Percentiles rank a stretch among this genome's conserved stretches.
Conservation (phyloP, 352 stramenopile species). For the Phytophthora ohioensis region DNA sequence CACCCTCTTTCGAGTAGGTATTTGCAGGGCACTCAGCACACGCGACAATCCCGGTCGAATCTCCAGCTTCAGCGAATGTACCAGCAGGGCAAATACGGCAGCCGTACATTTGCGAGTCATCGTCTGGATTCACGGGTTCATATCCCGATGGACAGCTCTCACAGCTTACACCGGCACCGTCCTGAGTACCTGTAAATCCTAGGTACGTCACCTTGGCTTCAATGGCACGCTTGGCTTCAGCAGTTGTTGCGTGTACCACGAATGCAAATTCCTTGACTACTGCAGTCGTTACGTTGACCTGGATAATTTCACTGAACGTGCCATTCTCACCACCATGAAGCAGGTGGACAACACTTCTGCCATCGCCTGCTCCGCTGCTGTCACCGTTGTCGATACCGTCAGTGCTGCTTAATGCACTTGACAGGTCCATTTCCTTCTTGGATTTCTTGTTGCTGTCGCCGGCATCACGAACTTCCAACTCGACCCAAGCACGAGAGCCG, state of each 20-base stretch:
- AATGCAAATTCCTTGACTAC: constrained; percentile 64
- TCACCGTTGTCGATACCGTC: constrained; percentile 7
- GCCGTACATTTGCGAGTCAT: constrained; percentile 41
- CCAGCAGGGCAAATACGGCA: constrained; percentile 73
- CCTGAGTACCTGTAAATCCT: constrained; percentile 58
- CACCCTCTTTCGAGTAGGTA: constrained; percentile 65
- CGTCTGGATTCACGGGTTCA: constrained; percentile 41
- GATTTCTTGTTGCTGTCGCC: constrained; percentile 22
- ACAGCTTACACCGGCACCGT: constrained; percentile 64
- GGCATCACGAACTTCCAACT: constrained; percentile 60
- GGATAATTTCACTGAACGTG: constrained; percentile 64
- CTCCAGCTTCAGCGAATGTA: constrained; percentile 44
- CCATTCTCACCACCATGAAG: constrained; percentile 74
- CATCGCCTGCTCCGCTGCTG: constrained; percentile 15
- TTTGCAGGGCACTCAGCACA: constrained; percentile 68
- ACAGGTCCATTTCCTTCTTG: constrained; percentile 24
- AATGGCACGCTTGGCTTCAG: constrained; percentile 52
- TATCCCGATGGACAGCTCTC: constrained; percentile 62
- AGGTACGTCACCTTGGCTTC: constrained; percentile 62
- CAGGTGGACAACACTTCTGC: constrained; percentile 57
- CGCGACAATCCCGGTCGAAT: constrained; percentile 49
- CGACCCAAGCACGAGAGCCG: constrained; percentile 73
- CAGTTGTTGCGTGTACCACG: constrained; percentile 63
- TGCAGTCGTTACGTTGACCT: constrained; percentile 56
- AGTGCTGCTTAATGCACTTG: constrained; percentile 16